Conservation (phyloP, 2,329 filamentous ascomycete species). For the Fusarium metavorans region DNA sequence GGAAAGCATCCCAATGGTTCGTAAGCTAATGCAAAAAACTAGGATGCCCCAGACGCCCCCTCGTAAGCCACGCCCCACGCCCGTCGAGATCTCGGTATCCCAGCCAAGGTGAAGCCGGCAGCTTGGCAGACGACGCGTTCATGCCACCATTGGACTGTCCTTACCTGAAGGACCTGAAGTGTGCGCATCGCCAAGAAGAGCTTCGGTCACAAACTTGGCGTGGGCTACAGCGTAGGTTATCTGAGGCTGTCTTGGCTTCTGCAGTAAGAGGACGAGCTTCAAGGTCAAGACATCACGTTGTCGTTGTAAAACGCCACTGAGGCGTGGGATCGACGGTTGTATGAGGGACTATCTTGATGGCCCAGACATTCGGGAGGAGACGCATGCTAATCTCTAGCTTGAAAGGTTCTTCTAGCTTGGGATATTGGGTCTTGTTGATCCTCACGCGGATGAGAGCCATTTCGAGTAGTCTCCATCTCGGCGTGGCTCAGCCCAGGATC, state of each 20-base stretch:
- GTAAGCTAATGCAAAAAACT: neutral
- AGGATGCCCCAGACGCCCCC: neutral
- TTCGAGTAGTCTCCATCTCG: neutral
- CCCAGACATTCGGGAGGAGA: neutral
- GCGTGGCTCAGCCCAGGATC: neutral
- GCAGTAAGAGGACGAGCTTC: no score
- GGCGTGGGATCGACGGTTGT: neutral
- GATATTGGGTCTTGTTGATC: neutral
- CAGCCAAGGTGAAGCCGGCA: neutral
- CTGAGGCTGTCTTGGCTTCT: conserved; percentile 7
- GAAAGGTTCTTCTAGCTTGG: neutral
- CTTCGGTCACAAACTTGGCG: conserved; percentile 5
- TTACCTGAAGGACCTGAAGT: neutral
- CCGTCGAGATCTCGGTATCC: conserved; percentile 9
- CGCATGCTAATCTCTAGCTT: neutral
- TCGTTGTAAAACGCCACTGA: neutral
- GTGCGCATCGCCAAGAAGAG: conserved; percentile 7
- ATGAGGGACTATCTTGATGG: neutral
- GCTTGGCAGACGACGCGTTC: conserved; percentile 1
- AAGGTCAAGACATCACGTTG: neutral
- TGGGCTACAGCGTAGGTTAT: neutral
- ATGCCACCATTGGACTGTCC: neutral
- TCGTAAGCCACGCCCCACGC: conserved; percentile 7
- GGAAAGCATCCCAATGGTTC: neutral
- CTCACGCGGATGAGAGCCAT: neutral